A percentile compares a stretch with the other conserved stretches of the same genome.
Evolutionary conservation across 1,139 yeast genomes (phyloP).

Genomic region (Sugiyamaella japonica): DNA sequence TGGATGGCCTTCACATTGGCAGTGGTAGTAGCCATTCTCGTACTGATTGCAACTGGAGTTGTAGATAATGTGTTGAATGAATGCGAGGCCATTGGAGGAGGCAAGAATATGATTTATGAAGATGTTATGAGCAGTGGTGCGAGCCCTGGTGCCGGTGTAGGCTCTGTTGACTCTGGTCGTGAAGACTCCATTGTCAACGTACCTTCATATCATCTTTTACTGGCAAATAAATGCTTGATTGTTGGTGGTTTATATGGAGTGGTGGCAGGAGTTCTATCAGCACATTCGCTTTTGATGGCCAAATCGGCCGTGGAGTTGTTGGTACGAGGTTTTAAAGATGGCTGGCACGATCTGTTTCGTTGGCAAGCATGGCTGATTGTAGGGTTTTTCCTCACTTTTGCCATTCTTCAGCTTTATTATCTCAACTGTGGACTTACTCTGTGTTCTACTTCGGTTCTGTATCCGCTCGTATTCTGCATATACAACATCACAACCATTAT

Average conservation of each 20-base stretch:
- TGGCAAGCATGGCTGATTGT: slow-evolving; percentile 53
- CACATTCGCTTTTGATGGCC: slow-evolving; percentile 82
- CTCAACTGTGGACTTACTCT: slow-evolving; percentile 72
- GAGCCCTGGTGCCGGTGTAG: not conserved
- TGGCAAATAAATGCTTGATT: slow-evolving; percentile 12
- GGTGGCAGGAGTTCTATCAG: slow-evolving; percentile 76
- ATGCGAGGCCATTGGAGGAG: slow-evolving; percentile 12
- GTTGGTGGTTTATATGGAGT: slow-evolving; percentile 65
- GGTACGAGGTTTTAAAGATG: slow-evolving; percentile 38
- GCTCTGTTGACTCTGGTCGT: no score
- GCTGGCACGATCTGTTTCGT: slow-evolving; percentile 38
- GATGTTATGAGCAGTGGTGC: not conserved
- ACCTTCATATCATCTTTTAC: slow-evolving; percentile 8
- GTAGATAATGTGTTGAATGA: slow-evolving; percentile 9
- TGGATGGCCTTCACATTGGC: slow-evolving; percentile 49
- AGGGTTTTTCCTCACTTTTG: slow-evolving; percentile 59
- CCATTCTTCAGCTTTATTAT: slow-evolving; percentile 72
- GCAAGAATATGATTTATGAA: not conserved
- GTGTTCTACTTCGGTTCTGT: slow-evolving; percentile 74
- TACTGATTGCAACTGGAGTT: slow-evolving; percentile 22
- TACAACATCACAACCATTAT: slow-evolving; percentile 73
- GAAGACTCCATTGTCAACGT: not conserved
- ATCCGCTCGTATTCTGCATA: slow-evolving; percentile 83
- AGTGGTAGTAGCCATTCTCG: slow-evolving; percentile 34
- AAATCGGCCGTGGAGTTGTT: slow-evolving; percentile 77